Base-by-base conservation (phyloP, 1,284 basidiomycete species). In the Butyriboletus appendiculatus region DNA sequence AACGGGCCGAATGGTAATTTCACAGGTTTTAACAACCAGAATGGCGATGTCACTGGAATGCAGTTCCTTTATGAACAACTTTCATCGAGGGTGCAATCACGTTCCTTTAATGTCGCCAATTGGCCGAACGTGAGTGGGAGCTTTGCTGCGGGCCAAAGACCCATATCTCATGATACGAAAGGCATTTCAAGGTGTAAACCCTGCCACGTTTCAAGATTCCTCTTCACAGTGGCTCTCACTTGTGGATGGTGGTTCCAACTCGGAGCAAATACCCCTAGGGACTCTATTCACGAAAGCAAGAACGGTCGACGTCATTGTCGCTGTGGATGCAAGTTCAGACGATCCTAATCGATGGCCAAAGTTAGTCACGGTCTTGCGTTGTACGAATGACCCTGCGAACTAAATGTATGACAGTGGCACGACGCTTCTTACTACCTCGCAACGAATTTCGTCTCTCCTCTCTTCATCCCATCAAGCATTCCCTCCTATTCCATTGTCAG, bases 301-400 rank as follows among this genome's bases (percentile, higher is more conserved):
- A 41, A 73, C 63, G 0, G 51, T 92, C 28, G 90, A 92, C 65
- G 76, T 86, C 5, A 76, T 92, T 50, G 76, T 92, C n/a, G 86
- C 82, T 2, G 66, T 88, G 9, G 90, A 92, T 62, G 77, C 76
- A 5, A 84, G 82, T 52, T 76, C 82, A 10, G 87, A 92, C 55
- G 81, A 85, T 59, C 53, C 68, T 1, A 74, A 81, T 54, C 64
- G 59, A 43, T 92, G 84, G 84, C 86, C 89, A 48, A 90, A 90
- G 84, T 87, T 56, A 58, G 79, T 73, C 20, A 22, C 41, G 11
- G 4, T 41, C 22, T 49, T 20, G 14, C 20, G 18, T 49, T 11
- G 32, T 35, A 34, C n/a, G n/a, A 48, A 41, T 38, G 14, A 33
- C 15, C 34, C 30, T 26, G 44, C 34, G 40, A 34, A 20, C 43